Evolutionary conservation across 352 stramenopile species (phyloP), one percentile per base, ranked within the genome.

Genomic region (Phytophthora fragariaefolia): DNA sequence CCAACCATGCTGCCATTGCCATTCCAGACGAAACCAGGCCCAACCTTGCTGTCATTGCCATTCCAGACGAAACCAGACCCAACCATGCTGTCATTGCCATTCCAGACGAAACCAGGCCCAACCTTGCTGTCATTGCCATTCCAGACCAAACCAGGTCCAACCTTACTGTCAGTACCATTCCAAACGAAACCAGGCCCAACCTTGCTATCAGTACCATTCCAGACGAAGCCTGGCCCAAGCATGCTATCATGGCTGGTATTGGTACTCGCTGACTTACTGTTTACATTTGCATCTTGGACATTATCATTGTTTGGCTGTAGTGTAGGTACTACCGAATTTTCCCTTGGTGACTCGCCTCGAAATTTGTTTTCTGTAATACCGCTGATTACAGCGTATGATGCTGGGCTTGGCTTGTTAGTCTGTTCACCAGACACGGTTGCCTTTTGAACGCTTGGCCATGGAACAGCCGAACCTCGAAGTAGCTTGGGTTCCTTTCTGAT

Each of bases 391-490:
- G 13, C 8, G 28, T 36, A 12, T 13, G 28, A 12, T 36, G 28
- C 8, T 13, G 28, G 2, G 28, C 28, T 36, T n/a, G n/a, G n/a
- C n/a, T n/a, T n/a, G n/a, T n/a, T n/a, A 36, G 9, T 12, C 17
- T 22, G 6, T 10, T 43, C 36, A 2, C 36, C 20, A n/a, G 6
- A 7, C 28, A n/a, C n/a, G n/a, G n/a, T n/a, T n/a, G 36, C 4
- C 7, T 22, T 43, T 6, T n/a, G 15, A 15, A 26, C 7, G n/a
- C 17, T n/a, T 12, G 42, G 8, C 42, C n/a, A 48, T 27, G 20
- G n/a, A 48, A 48, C n/a, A 48, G 42, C 42, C 1, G 42, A 48
- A 10, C 42, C 42, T 48, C 42, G 42, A 48, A 48, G 42, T 18
- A 48, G 4, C 20, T 23, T 48, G 20, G 18, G 9, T 27, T 23